Base-by-base conservation (phyloP, 768 basidiomycete species). In the Tephrocybe sp. region DNA sequence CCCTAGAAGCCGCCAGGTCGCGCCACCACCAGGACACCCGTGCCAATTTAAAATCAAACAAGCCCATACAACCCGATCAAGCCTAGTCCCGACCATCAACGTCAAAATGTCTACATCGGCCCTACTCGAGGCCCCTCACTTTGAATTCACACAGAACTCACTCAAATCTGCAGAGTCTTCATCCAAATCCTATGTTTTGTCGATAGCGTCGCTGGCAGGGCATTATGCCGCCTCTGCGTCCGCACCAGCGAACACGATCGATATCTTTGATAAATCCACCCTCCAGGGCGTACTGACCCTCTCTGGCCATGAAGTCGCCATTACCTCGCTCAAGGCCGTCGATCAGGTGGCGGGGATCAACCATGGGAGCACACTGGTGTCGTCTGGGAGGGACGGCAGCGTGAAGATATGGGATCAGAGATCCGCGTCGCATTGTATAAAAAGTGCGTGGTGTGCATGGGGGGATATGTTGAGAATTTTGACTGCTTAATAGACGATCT, bases 351-450 rank as follows among this genome's bases (percentile, higher is more conserved):
- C 72, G 1, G 74, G 74, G 1, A 60, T 69, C 1, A n/a, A n/a
- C n/a, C 56, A 68, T 30, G 70, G 72, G 9, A 71, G 71, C 24
- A 71, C 69, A 30, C 69, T 91, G 5, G 60, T 89, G 15, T 84
- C 87, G 1, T 82, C 81, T 9, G 87, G 90, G 1, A 80, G 76
- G 55, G 88, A 91, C 55, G 88, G 88, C 1, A 72, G 74, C 44
- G 79, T 92, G 47, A 81, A 78, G 51, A 74, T 82, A 25, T 92
- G 90, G 90, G 90, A 92, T 63, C 78, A 80, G 47, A 79, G 89
- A 49, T 70, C 78, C 26, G 69, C 68, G 47, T 62, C 77, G 5
- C 69, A 74, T 41, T 68, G 74, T 39, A 75, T 86, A 28, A 79
- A 82, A 72, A 79, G 88, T 91, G 59, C 66, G 85, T 73, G 18